Percentiles rank a stretch among this genome's conserved stretches.
Conservation (phyloP, 2,329 filamentous ascomycete genomes). For the Alternaria metachromatica region DNA sequence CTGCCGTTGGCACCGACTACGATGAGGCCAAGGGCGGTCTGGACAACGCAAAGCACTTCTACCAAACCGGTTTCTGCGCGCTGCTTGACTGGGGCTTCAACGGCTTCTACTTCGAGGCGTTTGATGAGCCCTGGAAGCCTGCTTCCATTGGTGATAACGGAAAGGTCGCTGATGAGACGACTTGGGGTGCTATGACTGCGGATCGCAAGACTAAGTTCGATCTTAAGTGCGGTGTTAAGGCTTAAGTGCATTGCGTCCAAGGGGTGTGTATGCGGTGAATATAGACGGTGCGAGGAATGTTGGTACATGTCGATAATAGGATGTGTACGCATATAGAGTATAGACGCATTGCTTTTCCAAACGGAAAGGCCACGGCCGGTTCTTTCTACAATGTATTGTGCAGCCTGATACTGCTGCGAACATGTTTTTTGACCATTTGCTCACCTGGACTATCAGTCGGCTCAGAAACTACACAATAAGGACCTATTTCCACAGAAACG, state of each 20-base stretch:
- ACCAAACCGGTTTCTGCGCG: conserved; percentile 67
- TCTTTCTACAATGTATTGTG: not conserved
- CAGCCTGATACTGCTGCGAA: not conserved
- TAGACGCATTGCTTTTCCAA: not conserved
- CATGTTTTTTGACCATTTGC: not conserved
- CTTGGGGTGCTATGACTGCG: conserved; percentile 72
- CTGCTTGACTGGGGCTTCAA: conserved; percentile 71
- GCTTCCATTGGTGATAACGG: conserved; percentile 68
- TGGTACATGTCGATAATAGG: not conserved
- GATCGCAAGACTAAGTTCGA: conserved; percentile 65
- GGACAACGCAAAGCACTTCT: conserved; percentile 66
- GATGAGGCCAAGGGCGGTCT: conserved; percentile 66
- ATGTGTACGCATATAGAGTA: not conserved
- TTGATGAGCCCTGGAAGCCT: conserved; percentile 76
- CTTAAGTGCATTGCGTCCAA: not conserved
- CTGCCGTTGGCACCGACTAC: conserved; percentile 65
- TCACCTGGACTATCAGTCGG: fast-evolving
- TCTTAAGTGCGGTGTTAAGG: conserved; percentile 51
- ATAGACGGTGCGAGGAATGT: not conserved
- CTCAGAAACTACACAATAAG: not conserved
- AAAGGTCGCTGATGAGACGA: conserved; percentile 66
- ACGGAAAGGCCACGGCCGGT: not conserved
- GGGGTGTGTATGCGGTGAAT: not conserved
- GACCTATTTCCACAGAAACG: not conserved
- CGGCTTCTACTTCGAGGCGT: conserved; percentile 76